Base-by-base conservation (phyloP, 2,329 filamentous ascomycete species). In the Dothidotthia symphoricarpi region DNA sequence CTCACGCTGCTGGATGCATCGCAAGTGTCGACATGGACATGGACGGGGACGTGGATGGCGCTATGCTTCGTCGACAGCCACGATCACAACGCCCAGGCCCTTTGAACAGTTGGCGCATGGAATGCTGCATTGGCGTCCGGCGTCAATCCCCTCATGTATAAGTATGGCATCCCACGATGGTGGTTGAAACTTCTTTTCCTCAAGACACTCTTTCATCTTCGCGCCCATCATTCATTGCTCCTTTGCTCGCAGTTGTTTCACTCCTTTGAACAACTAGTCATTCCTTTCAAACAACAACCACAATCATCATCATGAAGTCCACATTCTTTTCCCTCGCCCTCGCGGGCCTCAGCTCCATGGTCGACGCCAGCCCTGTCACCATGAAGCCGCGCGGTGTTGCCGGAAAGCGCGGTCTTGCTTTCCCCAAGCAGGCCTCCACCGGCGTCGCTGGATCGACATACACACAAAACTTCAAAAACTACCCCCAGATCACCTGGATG, bases 401-500 rank as follows among this genome's bases (percentile, higher is more conserved):
- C 35, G 47, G 51, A 47, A 62, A 62, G 49, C 57, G 57, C 42
- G 59, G 59, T 44, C 46, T 61, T 51, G 55, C 47, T n/a, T 62
- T 58, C 35, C 54, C 54, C 31, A 58, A 56, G 34, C 38, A 55
- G 26, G 40, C 57, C 50, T 37, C 57, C 42, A 48, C 51, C 8
- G 51, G 53, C 19, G 38, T 44, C 33, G 26, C 53, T 28, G 54
- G 54, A 31, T 55, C 54, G 16, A 35, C 40, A 7, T 59, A 44
- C 36, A 58, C 55, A 4, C 47, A 51, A 7, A 29, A 45, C 16
- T 59, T 62, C 40, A 31, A 45, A 12, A 39, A 33, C 35, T 33
- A 46, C 8, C 33, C 40, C 16, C 46, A 75, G 42, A 70, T 79
- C 55, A 63, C 66, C 16, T 87, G 83, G 83, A 75, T 69, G 34